Conservation (phyloP, 495 filamentous ascomycete genomes). For the Elasticomyces elasticus region DNA sequence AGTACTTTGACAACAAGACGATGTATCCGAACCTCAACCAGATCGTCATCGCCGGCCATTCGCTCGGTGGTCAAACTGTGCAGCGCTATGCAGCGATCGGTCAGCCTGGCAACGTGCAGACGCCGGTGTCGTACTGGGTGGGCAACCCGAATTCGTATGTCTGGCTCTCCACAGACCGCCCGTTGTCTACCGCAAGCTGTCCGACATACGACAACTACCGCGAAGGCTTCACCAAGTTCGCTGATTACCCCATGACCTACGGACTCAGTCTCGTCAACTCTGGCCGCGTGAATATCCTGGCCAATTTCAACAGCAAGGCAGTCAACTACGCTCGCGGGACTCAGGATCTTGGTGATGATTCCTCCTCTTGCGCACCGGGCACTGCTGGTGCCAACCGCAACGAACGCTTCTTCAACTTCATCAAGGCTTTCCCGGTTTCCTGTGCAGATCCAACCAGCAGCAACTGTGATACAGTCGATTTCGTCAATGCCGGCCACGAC, state of each 20-base stretch:
- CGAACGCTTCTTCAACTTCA: slow-evolving; percentile 23
- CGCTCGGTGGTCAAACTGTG: slow-evolving; percentile 18
- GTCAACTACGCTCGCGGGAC: slow-evolving; percentile 15
- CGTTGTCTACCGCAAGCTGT: slow-evolving; percentile 10
- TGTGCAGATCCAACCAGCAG: slow-evolving; percentile 9
- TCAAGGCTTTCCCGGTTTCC: slow-evolving; percentile 13
- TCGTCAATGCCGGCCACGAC: slow-evolving; percentile 15
- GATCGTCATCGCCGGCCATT: slow-evolving; percentile 21
- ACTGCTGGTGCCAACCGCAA: slow-evolving; percentile 19
- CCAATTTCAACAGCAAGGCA: slow-evolving; percentile 16
- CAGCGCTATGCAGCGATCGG: slow-evolving; percentile 20
- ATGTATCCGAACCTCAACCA: slow-evolving; percentile 21
- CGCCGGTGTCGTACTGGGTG: slow-evolving; percentile 18
- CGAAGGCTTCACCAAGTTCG: slow-evolving; percentile 19
- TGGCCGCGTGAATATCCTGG: slow-evolving; percentile 13
- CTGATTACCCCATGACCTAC: slow-evolving; percentile 18
- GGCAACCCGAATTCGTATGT: slow-evolving; percentile 20
- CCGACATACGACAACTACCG: slow-evolving; percentile 20
- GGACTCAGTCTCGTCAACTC: slow-evolving; percentile 10
- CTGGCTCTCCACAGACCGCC: slow-evolving; percentile 17
- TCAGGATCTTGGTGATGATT: slow-evolving; percentile 18
- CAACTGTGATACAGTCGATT: slow-evolving; percentile 21
- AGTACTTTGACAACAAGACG: slow-evolving; percentile 21
- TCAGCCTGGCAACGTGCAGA: slow-evolving; percentile 5
- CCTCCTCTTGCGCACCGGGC: slow-evolving; percentile 16